Evolutionary conservation across 1,284 basidiomycete species (phyloP), one percentile per base, ranked within the genome.

Genomic region (Clitocybe nebularis): DNA sequence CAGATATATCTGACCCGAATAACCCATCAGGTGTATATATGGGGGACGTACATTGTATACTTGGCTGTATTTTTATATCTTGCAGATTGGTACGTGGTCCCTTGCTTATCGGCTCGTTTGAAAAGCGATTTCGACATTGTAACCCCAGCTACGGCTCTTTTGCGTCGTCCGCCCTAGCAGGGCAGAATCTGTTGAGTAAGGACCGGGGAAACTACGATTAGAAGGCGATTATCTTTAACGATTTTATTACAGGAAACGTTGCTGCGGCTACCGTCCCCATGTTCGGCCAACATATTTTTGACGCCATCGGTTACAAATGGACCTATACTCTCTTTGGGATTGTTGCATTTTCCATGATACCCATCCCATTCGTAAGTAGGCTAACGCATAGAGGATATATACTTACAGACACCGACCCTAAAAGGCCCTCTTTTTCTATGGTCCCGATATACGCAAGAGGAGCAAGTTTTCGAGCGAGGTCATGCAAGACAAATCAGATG

Each of bases 161-260:
- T 49, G 88, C 87, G 3, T 86, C 83, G 0, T 87, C 84, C 1
- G 86, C 87, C 1, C 64, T 89, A 13, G 87, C 88, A 0, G 88
- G 84, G 0, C 88, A 89, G 60, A 84, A 80, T 56, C 65, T 89
- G 28, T 77, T 73, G 48, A 73, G 86, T 77, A 64, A 54, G 74
- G 67, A 24, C 24, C 32, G 35, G 17, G 22, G 3, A 21, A n/a
- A 20, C 22, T 4, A 24, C 11, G 5, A 29, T n/a, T n/a, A n/a
- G n/a, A n/a, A n/a, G n/a, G n/a, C n/a, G n/a, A n/a, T n/a, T n/a
- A n/a, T n/a, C n/a, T n/a, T n/a, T n/a, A n/a, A n/a, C n/a, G n/a
- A n/a, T n/a, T n/a, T n/a, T n/a, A n/a, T n/a, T 1, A 7, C 43
- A 82, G 77, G 80, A 34, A 84, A 85, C 50, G 50, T 84, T 20